phyloP scores from a whole-genome alignment of 495 filamentous ascomycete genomes.

The Trichoderma reesei region DNA sequence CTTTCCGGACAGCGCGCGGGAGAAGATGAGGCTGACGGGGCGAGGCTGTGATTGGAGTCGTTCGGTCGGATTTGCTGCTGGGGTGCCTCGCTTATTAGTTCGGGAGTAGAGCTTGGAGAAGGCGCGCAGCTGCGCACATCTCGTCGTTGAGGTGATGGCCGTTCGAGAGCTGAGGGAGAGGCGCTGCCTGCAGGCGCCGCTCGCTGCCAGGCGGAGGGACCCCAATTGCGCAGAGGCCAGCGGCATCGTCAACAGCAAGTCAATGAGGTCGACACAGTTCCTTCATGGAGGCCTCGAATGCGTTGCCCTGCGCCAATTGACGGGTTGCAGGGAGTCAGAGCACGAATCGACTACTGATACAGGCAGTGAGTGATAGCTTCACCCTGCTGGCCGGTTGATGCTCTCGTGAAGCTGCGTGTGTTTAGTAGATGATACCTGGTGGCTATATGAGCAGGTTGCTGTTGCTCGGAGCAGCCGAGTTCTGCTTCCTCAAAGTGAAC shows the following conservation, averaged over 20 bases:
- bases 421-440: too few relatives aligned
- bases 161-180: neutral
- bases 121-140: neutral
- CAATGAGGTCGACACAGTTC: neutral
- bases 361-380: neutral
- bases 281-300: neutral
- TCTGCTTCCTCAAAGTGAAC: too few relatives aligned
- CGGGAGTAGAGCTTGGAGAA: neutral
- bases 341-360: neutral
- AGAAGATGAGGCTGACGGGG: neutral
- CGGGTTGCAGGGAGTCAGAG: neutral
- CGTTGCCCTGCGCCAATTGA: neutral
- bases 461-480: too few relatives aligned
- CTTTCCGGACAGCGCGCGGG: conserved; percentile 33
- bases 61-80: neutral
- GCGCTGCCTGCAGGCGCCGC: neutral
- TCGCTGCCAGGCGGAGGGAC: neutral
- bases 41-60: neutral
- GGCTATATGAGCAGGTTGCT: too few relatives aligned
- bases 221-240: neutral
- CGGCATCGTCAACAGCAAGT: neutral
- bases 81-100: neutral
- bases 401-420: too few relatives aligned
- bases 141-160: neutral
- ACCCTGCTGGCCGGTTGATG: neutral